Evolutionary conservation across 2,329 filamentous ascomycete species (phyloP).

Genomic region (Sarocladiaceae sp.): DNA sequence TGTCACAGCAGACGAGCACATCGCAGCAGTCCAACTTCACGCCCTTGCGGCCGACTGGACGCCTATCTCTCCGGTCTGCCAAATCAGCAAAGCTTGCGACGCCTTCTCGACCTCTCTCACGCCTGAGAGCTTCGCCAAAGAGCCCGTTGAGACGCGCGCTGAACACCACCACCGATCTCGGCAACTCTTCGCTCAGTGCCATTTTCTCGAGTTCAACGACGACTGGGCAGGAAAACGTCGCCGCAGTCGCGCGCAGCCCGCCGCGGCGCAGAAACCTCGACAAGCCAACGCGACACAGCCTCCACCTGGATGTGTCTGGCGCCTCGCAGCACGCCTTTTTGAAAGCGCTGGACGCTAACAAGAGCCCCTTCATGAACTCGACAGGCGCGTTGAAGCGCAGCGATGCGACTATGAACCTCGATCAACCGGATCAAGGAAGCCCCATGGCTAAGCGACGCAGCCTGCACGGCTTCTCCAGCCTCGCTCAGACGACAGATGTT

Average conservation of each 20-base stretch:
- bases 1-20: constrained; percentile 21
- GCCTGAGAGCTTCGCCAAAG: constrained; percentile 65
- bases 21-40: constrained; percentile 49
- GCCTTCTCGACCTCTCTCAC: constrained; percentile 49
- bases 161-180: constrained; percentile 62
- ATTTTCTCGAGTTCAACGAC: constrained; percentile 25
- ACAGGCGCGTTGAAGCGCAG: constrained; percentile 87
- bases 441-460: constrained; percentile 89
- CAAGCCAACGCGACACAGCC: constrained; percentile 45
- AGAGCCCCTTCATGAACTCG: constrained; percentile 24
- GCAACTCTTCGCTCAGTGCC: constrained; percentile 57
- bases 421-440: constrained; percentile 70
- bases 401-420: constrained; percentile 83
- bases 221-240: constrained; percentile 37
- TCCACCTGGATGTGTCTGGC: constrained; percentile 51
- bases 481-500: constrained; percentile 51
- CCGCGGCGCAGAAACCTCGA: constrained; percentile 26
- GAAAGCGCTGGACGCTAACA: constrained; percentile 42
- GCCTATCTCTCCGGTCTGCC: constrained; percentile 58
- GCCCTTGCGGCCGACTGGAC: constrained; percentile 60
- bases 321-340: constrained; percentile 44
- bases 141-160: constrained; percentile 77
- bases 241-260: constrained; percentile 28
- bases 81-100: constrained; percentile 51
- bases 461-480: constrained; percentile 65